phyloP scores from a whole-genome alignment of 2,329 filamentous ascomycete genomes.

The Sporothrix euskadiensis region DNA sequence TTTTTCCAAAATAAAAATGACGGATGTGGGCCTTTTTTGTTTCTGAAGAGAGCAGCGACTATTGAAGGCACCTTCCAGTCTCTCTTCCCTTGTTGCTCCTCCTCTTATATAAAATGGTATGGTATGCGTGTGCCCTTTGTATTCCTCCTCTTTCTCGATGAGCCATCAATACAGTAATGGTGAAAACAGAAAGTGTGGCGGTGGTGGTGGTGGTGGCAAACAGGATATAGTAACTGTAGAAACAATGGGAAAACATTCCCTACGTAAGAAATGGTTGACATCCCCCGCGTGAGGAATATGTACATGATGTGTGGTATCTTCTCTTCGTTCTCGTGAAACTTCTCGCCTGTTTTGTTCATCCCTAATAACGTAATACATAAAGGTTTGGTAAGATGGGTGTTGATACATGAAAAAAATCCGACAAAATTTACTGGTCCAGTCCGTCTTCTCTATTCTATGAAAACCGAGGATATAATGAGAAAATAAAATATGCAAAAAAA shows the following conservation, averaged over 20 bases:
- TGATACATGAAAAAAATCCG: slow-evolving; percentile 1
- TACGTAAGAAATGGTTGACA: slow-evolving; percentile 8
- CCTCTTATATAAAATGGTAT: slow-evolving; percentile 18
- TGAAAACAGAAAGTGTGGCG: background rate
- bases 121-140: background rate
- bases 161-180: slow-evolving; percentile 2
- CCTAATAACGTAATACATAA: slow-evolving; percentile 14
- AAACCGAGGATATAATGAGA: background rate
- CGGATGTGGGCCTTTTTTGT: background rate
- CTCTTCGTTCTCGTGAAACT: too few relatives aligned
- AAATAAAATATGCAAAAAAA: background rate
- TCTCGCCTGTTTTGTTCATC: background rate
- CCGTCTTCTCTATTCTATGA: background rate
- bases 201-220: background rate
- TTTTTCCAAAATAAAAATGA: background rate
- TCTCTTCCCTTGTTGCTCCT: slow-evolving; percentile 3
- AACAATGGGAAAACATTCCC: background rate
- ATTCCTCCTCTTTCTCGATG: background rate
- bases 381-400: background rate
- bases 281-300: background rate
- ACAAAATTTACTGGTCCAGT: too few relatives aligned
- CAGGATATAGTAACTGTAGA: slow-evolving; percentile 10
- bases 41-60: background rate
- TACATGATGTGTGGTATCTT: slow-evolving; percentile 7
- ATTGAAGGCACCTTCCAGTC: background rate